phyloP scores from a whole-genome alignment of 441 rosid species.

The Raphanus hybrid region DNA sequence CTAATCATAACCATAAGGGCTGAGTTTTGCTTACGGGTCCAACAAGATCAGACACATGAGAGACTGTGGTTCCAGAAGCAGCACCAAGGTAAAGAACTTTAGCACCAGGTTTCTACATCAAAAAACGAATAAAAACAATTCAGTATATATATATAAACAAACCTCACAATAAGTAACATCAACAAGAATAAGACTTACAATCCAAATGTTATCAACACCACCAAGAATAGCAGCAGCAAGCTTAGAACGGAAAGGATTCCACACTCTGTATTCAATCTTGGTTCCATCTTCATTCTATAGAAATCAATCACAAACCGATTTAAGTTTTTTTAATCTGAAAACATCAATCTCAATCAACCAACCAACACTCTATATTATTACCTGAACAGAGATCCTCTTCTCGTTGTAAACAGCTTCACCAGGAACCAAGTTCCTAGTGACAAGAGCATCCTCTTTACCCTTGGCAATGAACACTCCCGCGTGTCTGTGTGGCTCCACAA shows the following conservation, averaged over 20 bases:
- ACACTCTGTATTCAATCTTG: conserved; percentile 83
- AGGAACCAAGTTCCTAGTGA: conserved; percentile 89
- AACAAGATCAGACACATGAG: conserved; percentile 92
- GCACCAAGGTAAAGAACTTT: conserved; percentile 94
- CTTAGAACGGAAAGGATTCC: conserved; percentile 96
- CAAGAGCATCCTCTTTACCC: conserved; percentile 98
- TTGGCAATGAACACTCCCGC: conserved; percentile 89
- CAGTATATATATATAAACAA: background rate
- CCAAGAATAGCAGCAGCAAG: conserved; percentile 94
- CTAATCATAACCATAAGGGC: background rate
- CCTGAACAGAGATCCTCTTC: conserved; percentile 93
- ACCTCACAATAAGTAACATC: background rate
- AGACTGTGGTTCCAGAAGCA: conserved; percentile 99
- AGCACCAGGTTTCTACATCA: conserved; percentile 79
- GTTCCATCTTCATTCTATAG: conserved; percentile 87
- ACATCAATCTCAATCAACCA: background rate
- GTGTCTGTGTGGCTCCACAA: conserved; percentile 94
- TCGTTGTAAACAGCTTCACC: conserved; percentile 97
- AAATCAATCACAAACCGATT: conserved; percentile 12
- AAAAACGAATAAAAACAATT: background rate
- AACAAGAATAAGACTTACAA: conserved; percentile 50
- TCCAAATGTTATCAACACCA: conserved; percentile 92
- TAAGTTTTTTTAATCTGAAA: background rate
- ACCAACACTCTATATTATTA: conserved; percentile 14
- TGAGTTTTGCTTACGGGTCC: conserved; percentile 68